Evolutionary conservation across 73 alveolate genomes (phyloP).

Genomic region (Blepharisma japonicum): DNA sequence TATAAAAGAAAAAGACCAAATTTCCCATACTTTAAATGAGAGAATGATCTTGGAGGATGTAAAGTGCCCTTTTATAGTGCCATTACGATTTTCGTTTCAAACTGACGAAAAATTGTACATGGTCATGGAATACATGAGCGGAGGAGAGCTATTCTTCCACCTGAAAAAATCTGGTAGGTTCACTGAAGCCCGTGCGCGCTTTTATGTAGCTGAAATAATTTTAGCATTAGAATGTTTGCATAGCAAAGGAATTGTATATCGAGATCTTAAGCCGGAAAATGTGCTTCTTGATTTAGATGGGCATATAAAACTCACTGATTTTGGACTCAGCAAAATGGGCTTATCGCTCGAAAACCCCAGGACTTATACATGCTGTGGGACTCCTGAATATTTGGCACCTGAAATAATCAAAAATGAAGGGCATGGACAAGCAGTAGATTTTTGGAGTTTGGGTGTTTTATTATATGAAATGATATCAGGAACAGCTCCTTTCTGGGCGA

Average conservation of each 20-base stretch:
- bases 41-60: constrained; percentile 53
- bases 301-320: constrained; percentile 76
- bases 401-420: constrained; percentile 86
- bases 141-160: constrained; percentile 93
- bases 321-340: constrained; percentile 82
- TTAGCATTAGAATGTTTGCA: constrained; percentile 90
- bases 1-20: constrained; percentile 36
- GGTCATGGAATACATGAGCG: constrained; percentile 83
- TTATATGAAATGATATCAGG: constrained; percentile 91
- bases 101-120: constrained; percentile 79
- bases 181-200: constrained; percentile 75
- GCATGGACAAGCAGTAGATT: constrained; percentile 86
- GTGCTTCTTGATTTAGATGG: constrained; percentile 66
- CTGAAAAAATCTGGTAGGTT: constrained; percentile 67
- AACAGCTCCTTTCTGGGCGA: constrained; percentile 87
- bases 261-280: constrained; percentile 95
- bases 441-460: constrained; percentile 93
- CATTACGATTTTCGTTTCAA: constrained; percentile 79
- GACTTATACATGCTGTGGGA: constrained; percentile 88
- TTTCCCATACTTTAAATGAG: constrained; percentile 41
- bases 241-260: constrained; percentile 67
- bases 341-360: constrained; percentile 47
- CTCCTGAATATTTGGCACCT: constrained; percentile 96
- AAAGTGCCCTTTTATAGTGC: constrained; percentile 83
- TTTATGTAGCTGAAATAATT: constrained; percentile 75